Percentiles rank a stretch among this genome's conserved stretches.
Conservation (phyloP, 768 basidiomycete genomes). For the Lentinula aciculospora region DNA sequence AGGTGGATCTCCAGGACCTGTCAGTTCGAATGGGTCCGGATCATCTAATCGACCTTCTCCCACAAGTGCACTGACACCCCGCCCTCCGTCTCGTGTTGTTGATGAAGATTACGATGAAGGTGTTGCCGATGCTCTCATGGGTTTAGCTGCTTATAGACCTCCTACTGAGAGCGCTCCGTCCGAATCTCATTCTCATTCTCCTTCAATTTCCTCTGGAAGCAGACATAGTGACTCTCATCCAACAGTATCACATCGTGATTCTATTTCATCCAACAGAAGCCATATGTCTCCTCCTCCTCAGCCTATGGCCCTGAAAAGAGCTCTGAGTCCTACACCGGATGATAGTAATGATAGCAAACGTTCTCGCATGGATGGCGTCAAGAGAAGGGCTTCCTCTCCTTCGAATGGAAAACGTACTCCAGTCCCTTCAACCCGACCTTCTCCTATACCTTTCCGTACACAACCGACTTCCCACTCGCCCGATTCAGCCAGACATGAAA, state of each 20-base stretch:
- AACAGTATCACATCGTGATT: slow-evolving; percentile 53
- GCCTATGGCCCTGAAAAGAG: slow-evolving; percentile 51
- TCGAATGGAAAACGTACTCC: slow-evolving; percentile 47
- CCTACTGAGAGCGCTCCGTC: slow-evolving; percentile 25
- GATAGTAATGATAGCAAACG: slow-evolving; percentile 55
- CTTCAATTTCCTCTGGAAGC: slow-evolving; percentile 53
- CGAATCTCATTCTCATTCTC: slow-evolving; percentile 36
- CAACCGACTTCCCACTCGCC: slow-evolving; percentile 68
- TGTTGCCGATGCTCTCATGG: slow-evolving; percentile 81
- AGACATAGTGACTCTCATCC: slow-evolving; percentile 45
- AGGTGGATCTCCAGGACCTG: slow-evolving; percentile 52
- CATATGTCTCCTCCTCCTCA: slow-evolving; percentile 57
- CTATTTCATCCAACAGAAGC: slow-evolving; percentile 60
- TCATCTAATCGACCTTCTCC: slow-evolving; percentile 70
- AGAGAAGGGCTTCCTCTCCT: slow-evolving; percentile 49
- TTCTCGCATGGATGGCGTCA: slow-evolving; percentile 48
- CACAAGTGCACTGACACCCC: slow-evolving; percentile 46
- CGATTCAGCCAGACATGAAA: slow-evolving; percentile 50
- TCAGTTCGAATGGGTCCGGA: slow-evolving; percentile 61
- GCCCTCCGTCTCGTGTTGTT: slow-evolving; percentile 60
- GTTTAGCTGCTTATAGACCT: slow-evolving; percentile 44
- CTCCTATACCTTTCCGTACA: slow-evolving; percentile 69
- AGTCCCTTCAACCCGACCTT: slow-evolving; percentile 55
- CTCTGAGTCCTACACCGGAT: slow-evolving; percentile 62
- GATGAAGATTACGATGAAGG: slow-evolving; percentile 92